Base-by-base conservation (phyloP, 345 rosid species). In the Reutealis trisperma region DNA sequence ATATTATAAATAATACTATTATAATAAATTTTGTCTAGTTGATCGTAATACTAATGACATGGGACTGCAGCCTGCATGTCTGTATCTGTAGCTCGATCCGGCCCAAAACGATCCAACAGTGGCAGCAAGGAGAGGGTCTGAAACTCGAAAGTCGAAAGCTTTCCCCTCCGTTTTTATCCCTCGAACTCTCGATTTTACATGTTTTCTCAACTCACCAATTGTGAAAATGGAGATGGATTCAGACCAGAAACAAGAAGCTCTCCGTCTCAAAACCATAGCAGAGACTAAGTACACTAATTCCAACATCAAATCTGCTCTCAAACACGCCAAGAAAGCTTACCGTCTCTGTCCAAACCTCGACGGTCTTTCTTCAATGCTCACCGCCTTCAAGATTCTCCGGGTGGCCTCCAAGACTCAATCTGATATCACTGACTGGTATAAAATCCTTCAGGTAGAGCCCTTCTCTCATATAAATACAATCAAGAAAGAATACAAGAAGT, bases 361-460 rank as follows among this genome's bases (percentile, higher is more conserved):
- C 49, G 94, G 92, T 67, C 63, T 91, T 75, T 83, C 90, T 45
- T 81, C 92, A 62, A 87, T 94, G 92, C 83, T 88, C 68, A 87
- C 90, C 1, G 89, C 97, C 62, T 85, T 93, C 83, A 79, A 84
- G 67, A 88, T 89, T 76, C 90, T 94, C 72, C 85, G 51, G 10
- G 74, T 74, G 30, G 87, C 90, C 25, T 71, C 88, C 51, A 79
- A 72, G 54, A 37, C 82, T 47, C 51, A 63, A 47, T 67, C 82
- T 18, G 61, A 81, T 15, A 70, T 60, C 51, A 11, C 85, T 9
- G 97, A 95, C 52, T 95, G 92, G 91, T 93, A 95, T 81, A 87
- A 80, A 77, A 72, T 91, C 61, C 92, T 95, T 69, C 90, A 90
- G 92, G 94, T 91, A 80, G 97, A 91, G 70, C 97, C 96, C 78